phyloP scores from a whole-genome alignment of 2,329 filamentous ascomycete species.

The Alternaria postmessia region DNA sequence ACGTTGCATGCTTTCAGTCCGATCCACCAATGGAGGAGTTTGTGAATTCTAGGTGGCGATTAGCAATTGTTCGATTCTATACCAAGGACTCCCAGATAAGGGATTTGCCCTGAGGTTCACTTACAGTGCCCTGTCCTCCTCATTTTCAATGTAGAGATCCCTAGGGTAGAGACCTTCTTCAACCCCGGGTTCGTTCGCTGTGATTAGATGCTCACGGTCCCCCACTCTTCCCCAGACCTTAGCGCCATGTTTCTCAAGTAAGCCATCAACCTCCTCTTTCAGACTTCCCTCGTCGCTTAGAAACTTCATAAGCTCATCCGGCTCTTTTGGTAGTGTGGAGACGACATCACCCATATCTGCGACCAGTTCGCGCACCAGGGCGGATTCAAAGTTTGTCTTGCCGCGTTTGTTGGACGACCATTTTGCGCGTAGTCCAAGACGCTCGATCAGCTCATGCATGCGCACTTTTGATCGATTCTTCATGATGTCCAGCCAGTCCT shows the following conservation, averaged over 20 bases:
- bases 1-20: slow-evolving; percentile 49
- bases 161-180: slow-evolving; percentile 43
- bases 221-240: slow-evolving; percentile 44
- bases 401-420: slow-evolving; percentile 51
- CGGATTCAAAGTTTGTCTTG: slow-evolving; percentile 49
- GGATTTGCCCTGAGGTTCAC: slow-evolving; percentile 6
- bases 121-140: slow-evolving; percentile 43
- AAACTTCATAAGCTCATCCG: slow-evolving; percentile 41
- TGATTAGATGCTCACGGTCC: slow-evolving; percentile 44
- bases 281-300: slow-evolving; percentile 41
- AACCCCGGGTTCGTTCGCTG: slow-evolving; percentile 42
- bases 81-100: not conserved
- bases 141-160: slow-evolving; percentile 44
- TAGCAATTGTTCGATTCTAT: slow-evolving; percentile 12
- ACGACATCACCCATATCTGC: slow-evolving; percentile 46
- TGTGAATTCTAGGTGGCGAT: slow-evolving; percentile 37
- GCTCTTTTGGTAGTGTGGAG: slow-evolving; percentile 43
- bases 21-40: slow-evolving; percentile 49
- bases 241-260: slow-evolving; percentile 44
- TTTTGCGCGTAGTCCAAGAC: slow-evolving; percentile 45
- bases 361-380: slow-evolving; percentile 45
- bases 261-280: slow-evolving; percentile 38
- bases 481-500: slow-evolving; percentile 50
- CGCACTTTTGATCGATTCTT: slow-evolving; percentile 47
- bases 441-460: slow-evolving; percentile 50